A percentile compares a stretch with the other conserved stretches of the same genome.
Conservation (phyloP, 2,329 filamentous ascomycete species). For the Monosporascus sp. region DNA sequence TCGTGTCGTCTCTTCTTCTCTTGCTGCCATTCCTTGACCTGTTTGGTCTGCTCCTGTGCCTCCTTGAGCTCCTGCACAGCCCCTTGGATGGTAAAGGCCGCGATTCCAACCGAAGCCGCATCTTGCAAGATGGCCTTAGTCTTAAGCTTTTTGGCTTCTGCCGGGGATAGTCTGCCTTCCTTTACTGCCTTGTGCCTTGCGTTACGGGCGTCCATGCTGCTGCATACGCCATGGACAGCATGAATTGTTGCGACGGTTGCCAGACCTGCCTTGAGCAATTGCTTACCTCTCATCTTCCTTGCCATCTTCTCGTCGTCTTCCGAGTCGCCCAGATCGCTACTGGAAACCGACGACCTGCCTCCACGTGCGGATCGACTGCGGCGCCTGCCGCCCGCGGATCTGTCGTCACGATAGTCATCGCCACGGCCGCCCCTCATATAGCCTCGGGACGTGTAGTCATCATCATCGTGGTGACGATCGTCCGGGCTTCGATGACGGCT, state of each 20-base stretch:
- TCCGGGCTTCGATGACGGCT: conserved; percentile 25
- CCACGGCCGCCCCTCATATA: conserved; percentile 32
- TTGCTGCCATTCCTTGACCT: conserved; percentile 43
- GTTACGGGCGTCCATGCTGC: conserved; percentile 53
- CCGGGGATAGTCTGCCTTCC: conserved; percentile 45
- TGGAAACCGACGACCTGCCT: conserved; percentile 44
- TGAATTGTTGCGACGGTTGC: conserved; percentile 56
- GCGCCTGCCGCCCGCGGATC: conserved; percentile 31
- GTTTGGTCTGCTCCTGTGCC: conserved; percentile 43
- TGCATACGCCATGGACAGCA: conserved; percentile 53
- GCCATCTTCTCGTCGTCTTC: conserved; percentile 49
- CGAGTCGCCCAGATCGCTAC: conserved; percentile 53
- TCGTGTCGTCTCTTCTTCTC: conserved; percentile 47
- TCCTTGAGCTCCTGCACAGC: conserved; percentile 53
- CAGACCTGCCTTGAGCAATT: conserved; percentile 50
- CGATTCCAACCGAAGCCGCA: conserved; percentile 53
- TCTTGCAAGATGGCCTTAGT: conserved; percentile 52
- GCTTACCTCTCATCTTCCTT: conserved; percentile 58
- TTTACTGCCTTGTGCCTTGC: conserved; percentile 47
- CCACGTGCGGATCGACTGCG: conserved; percentile 35
- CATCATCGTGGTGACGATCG: conserved; percentile 19
- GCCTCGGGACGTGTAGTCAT: conserved; percentile 24
- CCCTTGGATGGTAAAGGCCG: conserved; percentile 52
- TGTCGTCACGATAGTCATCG: conserved; percentile 41
- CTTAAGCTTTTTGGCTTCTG: conserved; percentile 52